Percentiles rank a stretch among this genome's conserved stretches.
Conservation (phyloP, 163 green algal genomes). For the Scenedesmus sp. region DNA sequence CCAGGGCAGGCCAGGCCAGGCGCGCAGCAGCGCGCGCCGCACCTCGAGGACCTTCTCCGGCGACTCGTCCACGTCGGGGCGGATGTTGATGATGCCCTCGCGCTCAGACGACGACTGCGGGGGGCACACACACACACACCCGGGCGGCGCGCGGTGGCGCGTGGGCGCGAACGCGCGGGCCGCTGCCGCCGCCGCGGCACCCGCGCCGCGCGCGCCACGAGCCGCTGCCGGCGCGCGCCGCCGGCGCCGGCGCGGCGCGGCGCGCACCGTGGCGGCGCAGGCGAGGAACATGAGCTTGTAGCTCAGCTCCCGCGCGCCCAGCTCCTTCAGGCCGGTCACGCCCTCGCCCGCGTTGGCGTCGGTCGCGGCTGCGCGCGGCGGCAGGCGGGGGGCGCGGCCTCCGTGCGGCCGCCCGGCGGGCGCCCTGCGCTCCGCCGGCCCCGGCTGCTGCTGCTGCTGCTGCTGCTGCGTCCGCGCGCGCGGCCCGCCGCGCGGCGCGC, state of each 20-base stretch:
- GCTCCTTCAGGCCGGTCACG: conserved; percentile 79
- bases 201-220: neutral
- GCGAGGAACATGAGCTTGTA: conserved; percentile 96
- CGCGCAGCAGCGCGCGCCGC: too few species aligned
- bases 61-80: conserved; percentile 74
- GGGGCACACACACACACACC: neutral
- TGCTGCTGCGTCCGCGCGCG: neutral
- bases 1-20: too few species aligned
- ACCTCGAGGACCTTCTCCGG: conserved; percentile 72
- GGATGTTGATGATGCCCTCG: conserved; percentile 85
- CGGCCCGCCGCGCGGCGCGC: neutral
- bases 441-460: conserved; percentile 3
- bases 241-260: too few species aligned
- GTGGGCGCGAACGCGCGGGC: neutral
- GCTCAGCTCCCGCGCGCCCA: conserved; percentile 91
- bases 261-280: conserved; percentile 70
- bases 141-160: neutral
- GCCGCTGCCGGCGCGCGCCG: too few species aligned
- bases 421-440: too few species aligned
- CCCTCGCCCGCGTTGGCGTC: conserved; percentile 66
- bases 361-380: neutral
- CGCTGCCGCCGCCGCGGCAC: neutral
- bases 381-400: neutral
- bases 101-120: conserved; percentile 43
- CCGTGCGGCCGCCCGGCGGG: too few species aligned